phyloP scores from a whole-genome alignment of 2,329 filamentous ascomycete species.

The Neofusicoccum umdonicola region DNA sequence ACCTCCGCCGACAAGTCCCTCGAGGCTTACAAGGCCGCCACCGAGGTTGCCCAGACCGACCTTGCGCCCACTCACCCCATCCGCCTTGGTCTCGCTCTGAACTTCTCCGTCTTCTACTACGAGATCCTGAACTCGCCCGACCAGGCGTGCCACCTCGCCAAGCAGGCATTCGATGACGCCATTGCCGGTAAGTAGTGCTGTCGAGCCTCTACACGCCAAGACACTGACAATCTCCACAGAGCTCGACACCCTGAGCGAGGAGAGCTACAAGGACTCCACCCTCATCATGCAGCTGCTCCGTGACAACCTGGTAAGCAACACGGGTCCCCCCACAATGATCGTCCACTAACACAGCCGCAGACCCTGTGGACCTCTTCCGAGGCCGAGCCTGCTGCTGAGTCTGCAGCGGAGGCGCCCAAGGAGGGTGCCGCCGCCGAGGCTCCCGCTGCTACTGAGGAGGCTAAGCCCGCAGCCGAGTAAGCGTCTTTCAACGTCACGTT shows the following conservation, averaged over 20 bases:
- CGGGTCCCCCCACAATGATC: not conserved
- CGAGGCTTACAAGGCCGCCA: constrained; percentile 98
- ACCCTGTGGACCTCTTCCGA: constrained; percentile 95
- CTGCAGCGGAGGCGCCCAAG: constrained; percentile 45
- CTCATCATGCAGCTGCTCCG: constrained; percentile 99
- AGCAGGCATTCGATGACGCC: constrained; percentile 98
- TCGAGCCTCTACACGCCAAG: not conserved
- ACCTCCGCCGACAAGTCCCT: constrained; percentile 80
- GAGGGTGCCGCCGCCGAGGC: constrained; percentile 51
- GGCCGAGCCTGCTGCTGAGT: constrained; percentile 61
- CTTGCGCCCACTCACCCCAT: constrained; percentile 97
- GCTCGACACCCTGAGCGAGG: constrained; percentile 95
- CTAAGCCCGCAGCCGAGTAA: constrained; percentile 18
- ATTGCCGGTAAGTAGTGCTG: constrained; percentile 58
- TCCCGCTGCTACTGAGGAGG: constrained; percentile 18
- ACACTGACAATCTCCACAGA: constrained; percentile 46
- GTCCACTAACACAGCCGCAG: constrained; percentile 38
- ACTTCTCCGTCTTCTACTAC: constrained; percentile 99
- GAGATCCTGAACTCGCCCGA: constrained; percentile 98
- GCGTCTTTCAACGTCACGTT: not conserved
- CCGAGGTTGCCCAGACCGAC: constrained; percentile 96
- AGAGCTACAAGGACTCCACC: constrained; percentile 98
- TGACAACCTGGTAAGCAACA: constrained; percentile 68
- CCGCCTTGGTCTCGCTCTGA: constrained; percentile 92
- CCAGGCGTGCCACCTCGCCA: constrained; percentile 95